Conservation (phyloP, 1,139 yeast genomes). For the Groenewaldozyma auringiensis region DNA sequence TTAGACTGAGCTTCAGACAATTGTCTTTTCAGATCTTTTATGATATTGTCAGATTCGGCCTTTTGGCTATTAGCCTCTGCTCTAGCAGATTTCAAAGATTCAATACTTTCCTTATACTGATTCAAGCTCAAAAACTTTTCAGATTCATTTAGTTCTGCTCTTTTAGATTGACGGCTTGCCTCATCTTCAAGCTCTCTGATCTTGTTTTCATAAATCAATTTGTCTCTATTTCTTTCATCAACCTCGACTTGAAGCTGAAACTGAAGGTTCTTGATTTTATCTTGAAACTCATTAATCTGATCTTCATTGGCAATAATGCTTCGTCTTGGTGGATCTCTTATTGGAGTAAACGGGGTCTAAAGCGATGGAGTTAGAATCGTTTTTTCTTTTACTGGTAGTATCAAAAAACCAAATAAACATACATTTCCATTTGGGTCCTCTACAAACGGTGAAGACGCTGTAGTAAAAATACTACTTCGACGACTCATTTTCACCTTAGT, state of each 20-base stretch:
- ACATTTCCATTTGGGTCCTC: constrained; percentile 9
- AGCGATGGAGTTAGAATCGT: no score
- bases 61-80: constrained; percentile 23
- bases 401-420: background rate
- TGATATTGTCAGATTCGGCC: constrained; percentile 13
- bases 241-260: constrained; percentile 30
- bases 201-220: constrained; percentile 29
- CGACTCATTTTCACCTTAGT: background rate
- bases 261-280: constrained; percentile 24
- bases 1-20: background rate
- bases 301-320: background rate
- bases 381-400: background rate
- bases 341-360: background rate
- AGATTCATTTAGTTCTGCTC: constrained; percentile 31
- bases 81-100: constrained; percentile 28
- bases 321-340: background rate
- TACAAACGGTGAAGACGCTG: constrained; percentile 13
- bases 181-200: constrained; percentile 28
- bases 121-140: constrained; percentile 39
- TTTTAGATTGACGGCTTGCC: constrained; percentile 27
- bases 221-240: constrained; percentile 29
- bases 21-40: constrained; percentile 8
- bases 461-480: constrained; percentile 5
- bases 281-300: constrained; percentile 11
- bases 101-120: constrained; percentile 31